Percentiles rank a stretch among this genome's conserved stretches.
Evolutionary conservation across 169 alveolate genomes (phyloP).

Genomic region (Eimeria acervulina): DNA sequence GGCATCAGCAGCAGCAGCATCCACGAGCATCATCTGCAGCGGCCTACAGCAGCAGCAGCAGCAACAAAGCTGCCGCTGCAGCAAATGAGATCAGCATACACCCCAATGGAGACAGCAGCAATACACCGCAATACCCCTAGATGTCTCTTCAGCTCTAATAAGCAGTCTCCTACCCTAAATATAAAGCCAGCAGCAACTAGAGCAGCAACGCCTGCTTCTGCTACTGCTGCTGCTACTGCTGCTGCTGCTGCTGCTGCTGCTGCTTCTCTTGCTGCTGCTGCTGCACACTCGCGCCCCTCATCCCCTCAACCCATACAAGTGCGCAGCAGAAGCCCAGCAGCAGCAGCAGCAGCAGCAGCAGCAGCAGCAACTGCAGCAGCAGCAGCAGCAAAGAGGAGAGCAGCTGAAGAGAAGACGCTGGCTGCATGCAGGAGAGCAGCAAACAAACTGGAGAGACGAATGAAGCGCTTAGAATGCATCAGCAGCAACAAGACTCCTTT

Average conservation of each 20-base stretch:
- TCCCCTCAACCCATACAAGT: neutral
- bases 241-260: no score
- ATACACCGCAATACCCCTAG: no score
- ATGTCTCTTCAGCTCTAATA: no score
- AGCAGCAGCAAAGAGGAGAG: slow-evolving; percentile 18
- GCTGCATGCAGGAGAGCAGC: slow-evolving; percentile 37
- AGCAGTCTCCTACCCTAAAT: neutral
- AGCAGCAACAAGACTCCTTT: neutral
- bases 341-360: neutral
- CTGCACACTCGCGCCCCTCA: neutral
- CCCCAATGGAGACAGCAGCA: no score
- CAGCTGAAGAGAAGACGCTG: neutral
- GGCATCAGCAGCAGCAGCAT: neutral
- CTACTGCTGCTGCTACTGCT: no score
- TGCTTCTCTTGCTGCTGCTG: neutral
- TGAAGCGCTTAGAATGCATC: neutral
- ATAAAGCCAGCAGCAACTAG: neutral
- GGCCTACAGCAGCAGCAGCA: no score
- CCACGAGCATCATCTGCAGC: neutral
- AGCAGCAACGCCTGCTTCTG: no score
- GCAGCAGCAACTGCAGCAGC: neutral
- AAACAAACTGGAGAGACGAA: neutral
- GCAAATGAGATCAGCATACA: no score
- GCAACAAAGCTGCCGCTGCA: no score
- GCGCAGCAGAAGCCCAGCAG: neutral